Conservation (phyloP, 257 asterid genomes). For the Striga asiatica region DNA sequence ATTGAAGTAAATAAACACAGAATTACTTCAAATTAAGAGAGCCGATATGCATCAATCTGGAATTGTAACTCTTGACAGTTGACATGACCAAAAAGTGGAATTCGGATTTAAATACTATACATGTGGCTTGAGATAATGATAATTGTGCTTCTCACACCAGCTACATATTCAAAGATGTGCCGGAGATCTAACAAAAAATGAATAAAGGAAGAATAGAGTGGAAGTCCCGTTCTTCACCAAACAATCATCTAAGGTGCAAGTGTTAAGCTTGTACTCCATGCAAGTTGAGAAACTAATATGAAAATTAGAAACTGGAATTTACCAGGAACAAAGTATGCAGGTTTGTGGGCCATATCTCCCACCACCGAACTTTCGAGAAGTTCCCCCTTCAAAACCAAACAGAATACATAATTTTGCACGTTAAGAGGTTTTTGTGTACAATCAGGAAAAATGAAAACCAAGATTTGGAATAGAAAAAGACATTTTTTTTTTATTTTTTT, state of each 20-base stretch:
- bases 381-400: conserved; percentile 90
- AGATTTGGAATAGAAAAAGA: conserved; percentile 5
- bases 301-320: conserved; percentile 17
- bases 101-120: neutral
- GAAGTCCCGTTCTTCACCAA: neutral
- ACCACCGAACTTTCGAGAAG: conserved; percentile 75
- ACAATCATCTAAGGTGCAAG: neutral
- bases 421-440: conserved; percentile 35
- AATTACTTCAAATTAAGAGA: conserved; percentile 1
- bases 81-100: neutral
- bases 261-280: neutral
- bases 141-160: neutral
- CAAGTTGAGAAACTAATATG: conserved; percentile 8
- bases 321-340: conserved; percentile 99
- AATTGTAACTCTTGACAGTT: neutral
- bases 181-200: neutral
- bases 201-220: neutral
- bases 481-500: conserved; percentile 16
- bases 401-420: conserved; percentile 38
- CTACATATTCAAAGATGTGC: neutral
- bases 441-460: conserved; percentile 21
- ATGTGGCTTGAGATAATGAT: neutral
- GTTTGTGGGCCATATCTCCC: conserved; percentile 93
- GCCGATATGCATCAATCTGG: neutral
- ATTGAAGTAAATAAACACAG: neutral